These are phyloP conservation scores for Claviceps purpurea DNA, from an alignment of 2,329 filamentous ascomycete genomes.

Conservation along the genomic window DNA sequence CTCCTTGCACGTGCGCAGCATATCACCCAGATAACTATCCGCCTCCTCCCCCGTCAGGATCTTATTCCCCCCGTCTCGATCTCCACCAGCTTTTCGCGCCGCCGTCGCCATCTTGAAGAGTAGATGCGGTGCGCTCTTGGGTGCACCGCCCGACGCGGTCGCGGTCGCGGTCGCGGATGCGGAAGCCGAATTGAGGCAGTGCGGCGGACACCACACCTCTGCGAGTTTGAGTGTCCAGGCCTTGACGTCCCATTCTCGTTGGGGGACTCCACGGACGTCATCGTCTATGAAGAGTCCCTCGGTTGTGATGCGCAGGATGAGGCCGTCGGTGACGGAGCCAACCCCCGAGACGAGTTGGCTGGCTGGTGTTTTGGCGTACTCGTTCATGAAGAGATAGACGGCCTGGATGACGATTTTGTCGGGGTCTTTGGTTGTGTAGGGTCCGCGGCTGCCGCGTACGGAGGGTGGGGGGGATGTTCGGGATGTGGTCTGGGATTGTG, in stretches of 20 bases:
- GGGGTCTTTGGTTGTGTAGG: conserved; percentile 80
- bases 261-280: conserved; percentile 78
- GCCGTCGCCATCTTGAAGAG: conserved; percentile 34
- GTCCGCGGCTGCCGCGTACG: conserved; percentile 55
- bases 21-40: conserved; percentile 47
- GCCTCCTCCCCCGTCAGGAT: conserved; percentile 50
- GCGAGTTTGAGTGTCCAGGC: conserved; percentile 91
- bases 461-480: conserved; percentile 75
- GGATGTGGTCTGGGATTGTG: conserved; percentile 69
- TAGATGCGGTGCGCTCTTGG: conserved; percentile 28
- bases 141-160: conserved; percentile 19
- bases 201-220: conserved; percentile 71
- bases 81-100: conserved; percentile 26
- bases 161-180: conserved; percentile 26
- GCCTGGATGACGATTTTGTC: conserved; percentile 93
- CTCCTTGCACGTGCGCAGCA: conserved; percentile 51
- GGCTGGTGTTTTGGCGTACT: conserved; percentile 77
- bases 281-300: conserved; percentile 97
- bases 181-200: conserved; percentile 35
- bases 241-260: conserved; percentile 97
- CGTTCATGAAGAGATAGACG: conserved; percentile 85
- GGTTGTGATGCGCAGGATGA: conserved; percentile 83
- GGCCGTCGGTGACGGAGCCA: conserved; percentile 75
- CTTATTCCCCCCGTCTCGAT: conserved; percentile 33
- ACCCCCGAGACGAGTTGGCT: conserved; percentile 79